Conservation (phyloP, 2,329 filamentous ascomycete genomes). For the Paraphoma chrysanthemicola region DNA sequence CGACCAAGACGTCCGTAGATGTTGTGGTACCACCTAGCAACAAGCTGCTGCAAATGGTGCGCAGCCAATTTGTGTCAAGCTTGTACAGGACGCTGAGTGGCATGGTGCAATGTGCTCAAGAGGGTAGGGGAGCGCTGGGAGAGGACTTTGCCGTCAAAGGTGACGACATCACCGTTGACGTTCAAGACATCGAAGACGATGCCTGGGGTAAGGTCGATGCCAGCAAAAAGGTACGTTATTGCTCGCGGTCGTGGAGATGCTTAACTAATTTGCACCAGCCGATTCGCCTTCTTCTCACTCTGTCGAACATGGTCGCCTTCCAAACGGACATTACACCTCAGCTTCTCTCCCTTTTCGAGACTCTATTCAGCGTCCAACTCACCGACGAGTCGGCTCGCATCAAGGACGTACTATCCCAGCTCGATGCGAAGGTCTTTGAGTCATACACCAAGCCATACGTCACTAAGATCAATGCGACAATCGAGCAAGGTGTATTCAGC, state of each 20-base stretch:
- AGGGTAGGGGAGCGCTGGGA: constrained; percentile 69
- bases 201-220: constrained; percentile 45
- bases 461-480: constrained; percentile 66
- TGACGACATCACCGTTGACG: constrained; percentile 53
- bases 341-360: constrained; percentile 92
- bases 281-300: constrained; percentile 88
- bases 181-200: constrained; percentile 31
- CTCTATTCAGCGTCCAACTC: constrained; percentile 89
- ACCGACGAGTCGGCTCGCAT: constrained; percentile 94
- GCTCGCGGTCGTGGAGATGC: background rate
- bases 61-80: constrained; percentile 90
- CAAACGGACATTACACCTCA: constrained; percentile 82
- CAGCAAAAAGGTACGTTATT: constrained; percentile 39
- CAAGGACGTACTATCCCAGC: constrained; percentile 86
- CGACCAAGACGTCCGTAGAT: constrained; percentile 75
- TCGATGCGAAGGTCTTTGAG: constrained; percentile 88
- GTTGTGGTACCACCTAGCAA: constrained; percentile 85
- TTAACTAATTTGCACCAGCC: constrained; percentile 62
- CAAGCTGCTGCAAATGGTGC: constrained; percentile 89
- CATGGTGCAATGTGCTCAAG: constrained; percentile 96
- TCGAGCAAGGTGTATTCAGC: constrained; percentile 74
- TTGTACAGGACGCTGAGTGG: constrained; percentile 93
- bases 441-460: constrained; percentile 79
- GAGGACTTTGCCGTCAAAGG: constrained; percentile 61
- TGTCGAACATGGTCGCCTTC: constrained; percentile 88